phyloP scores from a whole-genome alignment of 208 protist species.

The Trypanosoma conorhini region DNA sequence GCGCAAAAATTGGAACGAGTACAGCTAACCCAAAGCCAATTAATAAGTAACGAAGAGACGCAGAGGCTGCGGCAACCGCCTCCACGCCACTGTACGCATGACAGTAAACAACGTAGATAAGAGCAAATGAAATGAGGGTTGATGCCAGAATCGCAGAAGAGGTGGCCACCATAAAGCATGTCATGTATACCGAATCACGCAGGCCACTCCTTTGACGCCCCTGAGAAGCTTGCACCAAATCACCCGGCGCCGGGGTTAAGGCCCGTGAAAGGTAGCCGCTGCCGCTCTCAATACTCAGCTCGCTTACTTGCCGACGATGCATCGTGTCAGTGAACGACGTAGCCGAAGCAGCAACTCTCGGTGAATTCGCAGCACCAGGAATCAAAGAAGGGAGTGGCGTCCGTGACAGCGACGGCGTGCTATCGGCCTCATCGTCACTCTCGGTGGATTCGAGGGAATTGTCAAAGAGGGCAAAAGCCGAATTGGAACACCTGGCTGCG shows the following conservation, averaged over 20 bases:
- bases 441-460: conserved; percentile 29
- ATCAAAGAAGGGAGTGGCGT: background rate
- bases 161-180: conserved; percentile 15
- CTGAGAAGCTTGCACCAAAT: background rate
- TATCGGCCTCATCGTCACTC: conserved; percentile 24
- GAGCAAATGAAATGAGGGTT: conserved; percentile 45
- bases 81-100: conserved; percentile 46
- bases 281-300: background rate
- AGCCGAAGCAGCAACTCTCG: background rate
- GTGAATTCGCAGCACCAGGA: background rate
- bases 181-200: conserved; percentile 13
- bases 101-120: conserved; percentile 42
- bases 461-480: conserved; percentile 35
- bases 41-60: conserved; percentile 38
- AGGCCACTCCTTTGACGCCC: background rate
- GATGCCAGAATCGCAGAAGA: conserved; percentile 47
- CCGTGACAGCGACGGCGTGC: background rate
- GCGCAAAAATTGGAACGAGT: conserved; percentile 46
- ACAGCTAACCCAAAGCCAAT: conserved; percentile 44
- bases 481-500: conserved; percentile 38
- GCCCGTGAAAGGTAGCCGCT: background rate
- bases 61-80: conserved; percentile 29
- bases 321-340: background rate
- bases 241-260: background rate
- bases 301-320: conserved; percentile 5